Evolutionary conservation across 1,139 yeast species (phyloP), one percentile per base, ranked within the genome.

Genomic region (Meyerozyma smithsonii): DNA sequence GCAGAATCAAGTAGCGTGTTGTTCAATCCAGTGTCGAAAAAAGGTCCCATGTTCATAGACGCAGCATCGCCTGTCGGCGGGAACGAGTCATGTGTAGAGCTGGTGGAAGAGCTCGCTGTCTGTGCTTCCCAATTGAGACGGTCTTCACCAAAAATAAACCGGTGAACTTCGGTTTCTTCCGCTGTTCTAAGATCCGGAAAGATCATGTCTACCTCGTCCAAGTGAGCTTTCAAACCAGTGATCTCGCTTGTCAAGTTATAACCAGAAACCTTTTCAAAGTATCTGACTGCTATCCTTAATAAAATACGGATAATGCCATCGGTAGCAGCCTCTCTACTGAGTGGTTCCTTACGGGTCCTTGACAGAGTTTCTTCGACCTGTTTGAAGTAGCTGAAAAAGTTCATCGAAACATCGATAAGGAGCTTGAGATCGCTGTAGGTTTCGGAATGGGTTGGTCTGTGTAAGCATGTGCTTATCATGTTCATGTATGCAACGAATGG

Each of bases 401-500:
- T 48, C 43, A 60, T 51, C 1, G 69, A 56, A 3, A 56, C 45
- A 10, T 59, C 59, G 32, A 62, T 55, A 36, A 69, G 55, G 20
- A 69, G 46, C 23, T 56, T 52, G 15, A 66, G 47, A 49, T 69
- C 74, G 19, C 46, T 46, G 15, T 46, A 45, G 1, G 62, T 50
- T 8, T 62, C 71, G 1, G 56, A 51, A 12, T 55, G 49, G 4
- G 51, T 50, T 1, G 71, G 68, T 32, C 58, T 54, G 46, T 62
- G 65, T 34, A 69, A 48, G 32, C 67, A 58, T 12, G 61, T 54
- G 0, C 67, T 62, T 4, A 62, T 42, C 2, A 69, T 39, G 23
- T 54, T 58, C 34, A 68, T 52, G 40, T 57, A 65, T 2, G 74
- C 74, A 17, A 62, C 51, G 18, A 62, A 51, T 0, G 72, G 69